These are phyloP conservation scores for Colletotrichum sp. DNA, from an alignment of 2,329 filamentous ascomycete genomes.

Conservation along the genomic window DNA sequence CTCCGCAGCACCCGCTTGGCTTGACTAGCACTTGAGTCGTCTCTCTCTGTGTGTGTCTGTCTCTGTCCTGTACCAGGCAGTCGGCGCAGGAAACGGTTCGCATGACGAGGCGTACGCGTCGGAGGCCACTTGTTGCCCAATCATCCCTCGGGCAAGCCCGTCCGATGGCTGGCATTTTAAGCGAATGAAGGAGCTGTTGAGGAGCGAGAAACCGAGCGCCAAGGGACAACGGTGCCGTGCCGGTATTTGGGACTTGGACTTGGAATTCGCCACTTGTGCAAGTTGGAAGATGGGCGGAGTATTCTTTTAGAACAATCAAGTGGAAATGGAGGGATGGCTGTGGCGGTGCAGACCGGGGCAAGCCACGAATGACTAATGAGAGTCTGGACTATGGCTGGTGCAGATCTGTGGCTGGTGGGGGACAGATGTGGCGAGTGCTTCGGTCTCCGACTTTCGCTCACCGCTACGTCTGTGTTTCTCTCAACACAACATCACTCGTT, in stretches of 20 bases:
- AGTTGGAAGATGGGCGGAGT: not conserved
- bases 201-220: not conserved
- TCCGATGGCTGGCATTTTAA: not conserved
- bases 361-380: not conserved
- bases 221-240: not conserved
- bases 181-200: not conserved
- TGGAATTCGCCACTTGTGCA: not conserved
- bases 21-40: not conserved
- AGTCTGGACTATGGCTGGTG: not conserved
- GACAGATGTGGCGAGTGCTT: not conserved
- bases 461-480: not conserved
- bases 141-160: not conserved
- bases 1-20: not conserved
- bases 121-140: conserved; percentile 4
- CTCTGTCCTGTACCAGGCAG: not conserved
- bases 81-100: not conserved
- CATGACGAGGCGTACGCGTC: conserved; percentile 20
- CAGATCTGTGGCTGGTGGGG: not conserved
- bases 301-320: not conserved
- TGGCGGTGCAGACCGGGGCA: not conserved
- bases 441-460: not conserved
- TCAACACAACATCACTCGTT: not conserved
- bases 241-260: not conserved
- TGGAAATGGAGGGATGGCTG: not conserved
- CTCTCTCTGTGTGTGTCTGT: not conserved